Evolutionary conservation across 768 basidiomycete species (phyloP).

Genomic region (Leccinum incarnatum): DNA sequence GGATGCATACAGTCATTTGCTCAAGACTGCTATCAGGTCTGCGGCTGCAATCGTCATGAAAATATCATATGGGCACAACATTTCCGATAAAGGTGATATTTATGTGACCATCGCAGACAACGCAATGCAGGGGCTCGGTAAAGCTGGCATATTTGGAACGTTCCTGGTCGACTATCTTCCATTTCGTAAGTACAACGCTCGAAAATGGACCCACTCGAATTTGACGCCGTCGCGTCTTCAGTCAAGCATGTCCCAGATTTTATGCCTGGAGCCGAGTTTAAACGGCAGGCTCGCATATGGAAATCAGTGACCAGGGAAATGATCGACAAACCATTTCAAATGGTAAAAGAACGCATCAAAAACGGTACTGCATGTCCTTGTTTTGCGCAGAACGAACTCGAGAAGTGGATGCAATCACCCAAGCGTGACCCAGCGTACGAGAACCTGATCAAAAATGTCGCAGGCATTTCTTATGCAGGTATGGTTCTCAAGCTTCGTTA

Average conservation of each 20-base stretch:
- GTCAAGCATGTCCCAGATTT: conserved; percentile 50
- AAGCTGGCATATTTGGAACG: conserved; percentile 42
- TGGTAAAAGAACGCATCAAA: conserved; percentile 48
- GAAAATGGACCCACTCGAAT: not conserved
- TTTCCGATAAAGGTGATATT: conserved; percentile 38
- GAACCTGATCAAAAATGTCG: conserved; percentile 48
- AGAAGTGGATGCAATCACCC: conserved; percentile 28
- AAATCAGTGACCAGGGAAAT: conserved; percentile 28
- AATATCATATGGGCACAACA: conserved; percentile 40
- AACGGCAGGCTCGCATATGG: conserved; percentile 45
- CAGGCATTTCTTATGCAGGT: conserved; percentile 50
- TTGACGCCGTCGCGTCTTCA: conserved; percentile 1
- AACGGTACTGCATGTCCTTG: conserved; percentile 35
- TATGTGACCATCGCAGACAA: conserved; percentile 41
- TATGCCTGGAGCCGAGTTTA: conserved; percentile 49
- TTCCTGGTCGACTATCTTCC: conserved; percentile 42
- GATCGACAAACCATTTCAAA: conserved; percentile 36
- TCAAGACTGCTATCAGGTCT: conserved; percentile 19
- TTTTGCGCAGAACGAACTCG: conserved; percentile 43
- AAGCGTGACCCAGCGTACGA: conserved; percentile 35
- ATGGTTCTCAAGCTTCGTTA: conserved; percentile 10
- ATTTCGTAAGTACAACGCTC: conserved; percentile 21
- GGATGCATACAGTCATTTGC: not conserved
- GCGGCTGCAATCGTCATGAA: conserved; percentile 40
- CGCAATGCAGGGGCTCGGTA: conserved; percentile 35